Conservation (phyloP, 176 grass and related monocot genomes). For the Carex myosuroides region DNA sequence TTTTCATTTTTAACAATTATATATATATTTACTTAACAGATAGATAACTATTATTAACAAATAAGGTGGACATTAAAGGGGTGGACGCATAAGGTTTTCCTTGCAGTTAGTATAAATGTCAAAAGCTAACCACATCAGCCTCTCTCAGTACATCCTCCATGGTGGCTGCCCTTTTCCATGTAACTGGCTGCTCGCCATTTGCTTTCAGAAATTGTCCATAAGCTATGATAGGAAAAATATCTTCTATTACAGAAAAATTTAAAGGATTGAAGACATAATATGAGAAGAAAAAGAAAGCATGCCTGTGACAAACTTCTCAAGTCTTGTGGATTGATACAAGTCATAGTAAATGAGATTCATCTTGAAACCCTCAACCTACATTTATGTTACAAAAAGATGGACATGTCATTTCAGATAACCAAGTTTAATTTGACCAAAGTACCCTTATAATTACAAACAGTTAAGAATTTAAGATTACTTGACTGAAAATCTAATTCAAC, state of each 20-base stretch:
- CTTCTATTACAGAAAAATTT: background rate
- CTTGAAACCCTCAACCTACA: slow-evolving; percentile 91
- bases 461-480: slow-evolving; percentile 5
- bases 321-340: slow-evolving; percentile 77
- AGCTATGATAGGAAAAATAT: slow-evolving; percentile 29
- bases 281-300: slow-evolving; percentile 7
- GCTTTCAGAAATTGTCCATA: slow-evolving; percentile 84
- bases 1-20: too few relatives aligned
- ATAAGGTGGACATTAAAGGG: too few relatives aligned
- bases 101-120: background rate
- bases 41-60: background rate
- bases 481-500: background rate
- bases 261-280: background rate
- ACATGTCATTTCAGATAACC: background rate
- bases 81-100: too few relatives aligned
- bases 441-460: background rate
- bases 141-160: slow-evolving; percentile 96
- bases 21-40: background rate
- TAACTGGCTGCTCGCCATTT: slow-evolving; percentile 79
- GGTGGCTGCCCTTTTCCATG: slow-evolving; percentile 88
- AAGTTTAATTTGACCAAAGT: background rate
- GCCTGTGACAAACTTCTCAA: slow-evolving; percentile 97
- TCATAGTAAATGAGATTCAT: slow-evolving; percentile 99
- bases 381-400: background rate
- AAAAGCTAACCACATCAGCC: slow-evolving; percentile 69